Percentiles rank a stretch among this genome's conserved stretches.
phyloP scores from a whole-genome alignment of 2,329 filamentous ascomycete species.

The Amauroascus niger region DNA sequence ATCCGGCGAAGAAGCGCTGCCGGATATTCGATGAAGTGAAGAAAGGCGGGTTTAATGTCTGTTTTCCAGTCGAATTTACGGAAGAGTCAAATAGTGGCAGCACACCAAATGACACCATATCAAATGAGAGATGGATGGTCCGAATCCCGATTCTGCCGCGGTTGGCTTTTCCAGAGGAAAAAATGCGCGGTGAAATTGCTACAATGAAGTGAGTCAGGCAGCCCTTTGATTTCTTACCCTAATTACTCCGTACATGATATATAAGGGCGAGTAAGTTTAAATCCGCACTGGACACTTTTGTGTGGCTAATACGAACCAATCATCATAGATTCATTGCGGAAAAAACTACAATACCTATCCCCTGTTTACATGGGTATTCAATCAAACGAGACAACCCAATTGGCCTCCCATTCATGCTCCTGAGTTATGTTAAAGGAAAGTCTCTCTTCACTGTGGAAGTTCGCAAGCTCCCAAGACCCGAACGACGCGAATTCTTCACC shows the following conservation, averaged over 20 bases:
- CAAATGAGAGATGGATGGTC: constrained; percentile 8
- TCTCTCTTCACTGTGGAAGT: background rate
- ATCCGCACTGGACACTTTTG: background rate
- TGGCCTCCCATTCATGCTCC: constrained; percentile 9
- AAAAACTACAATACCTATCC: constrained; percentile 19
- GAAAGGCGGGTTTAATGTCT: constrained; percentile 15
- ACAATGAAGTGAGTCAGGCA: background rate
- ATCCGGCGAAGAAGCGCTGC: constrained; percentile 11
- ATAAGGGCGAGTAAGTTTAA: background rate
- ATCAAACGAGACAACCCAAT: constrained; percentile 9
- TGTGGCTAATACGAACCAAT: too few relatives aligned
- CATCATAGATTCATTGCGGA: constrained; percentile 15
- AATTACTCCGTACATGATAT: too few relatives aligned
- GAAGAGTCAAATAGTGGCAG: background rate
- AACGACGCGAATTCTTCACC: background rate
- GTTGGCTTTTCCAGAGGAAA: constrained; percentile 11
- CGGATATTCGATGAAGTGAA: constrained; percentile 9
- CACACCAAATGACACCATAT: background rate
- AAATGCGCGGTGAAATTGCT: too few relatives aligned
- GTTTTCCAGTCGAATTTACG: constrained; percentile 12
- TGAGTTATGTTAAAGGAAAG: constrained; percentile 11
- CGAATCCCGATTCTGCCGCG: constrained; percentile 12
- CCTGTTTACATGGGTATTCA: constrained; percentile 13
- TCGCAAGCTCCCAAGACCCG: background rate
- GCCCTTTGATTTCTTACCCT: background rate